Percentiles rank a stretch among this genome's conserved stretches.
phyloP scores from a whole-genome alignment of 768 basidiomycete genomes.

The Tulasnella sp. region DNA sequence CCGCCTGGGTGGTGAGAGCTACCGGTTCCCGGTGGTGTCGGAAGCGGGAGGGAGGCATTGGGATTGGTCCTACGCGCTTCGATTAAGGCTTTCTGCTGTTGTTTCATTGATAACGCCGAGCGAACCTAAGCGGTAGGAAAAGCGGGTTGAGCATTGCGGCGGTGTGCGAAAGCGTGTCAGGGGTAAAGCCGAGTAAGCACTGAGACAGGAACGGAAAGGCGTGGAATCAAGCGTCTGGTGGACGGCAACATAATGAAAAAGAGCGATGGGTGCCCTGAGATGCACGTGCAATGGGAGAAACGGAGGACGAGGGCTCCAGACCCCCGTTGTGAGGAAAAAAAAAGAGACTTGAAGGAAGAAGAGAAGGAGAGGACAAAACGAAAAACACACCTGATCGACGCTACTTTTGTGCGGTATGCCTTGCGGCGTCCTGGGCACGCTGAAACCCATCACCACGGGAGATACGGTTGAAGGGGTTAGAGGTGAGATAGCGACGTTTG shows the following conservation, averaged over 20 bases:
- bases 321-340: constrained; percentile 4
- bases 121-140: constrained; percentile 14
- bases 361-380: neutral
- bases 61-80: constrained; percentile 24
- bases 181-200: neutral
- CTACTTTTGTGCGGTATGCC: constrained; percentile 24
- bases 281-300: neutral
- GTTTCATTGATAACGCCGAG: constrained; percentile 25
- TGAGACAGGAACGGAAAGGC: constrained; percentile 14
- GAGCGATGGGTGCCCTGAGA: neutral
- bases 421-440: constrained; percentile 24
- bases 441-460: constrained; percentile 29
- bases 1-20: constrained; percentile 2
- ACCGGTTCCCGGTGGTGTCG: constrained; percentile 1
- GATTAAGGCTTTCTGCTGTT: constrained; percentile 29
- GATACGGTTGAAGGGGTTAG: constrained; percentile 22
- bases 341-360: constrained; percentile 5
- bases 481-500: constrained; percentile 10
- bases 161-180: neutral
- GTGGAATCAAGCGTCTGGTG: neutral
- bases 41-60: constrained; percentile 18
- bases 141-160: neutral
- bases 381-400: constrained; percentile 25
- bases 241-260: constrained; percentile 10
- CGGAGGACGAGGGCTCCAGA: neutral